Evolutionary conservation across 441 rosid genomes (phyloP), one percentile per base, ranked within the genome.

Genomic region (Francoa sonchifolia): DNA sequence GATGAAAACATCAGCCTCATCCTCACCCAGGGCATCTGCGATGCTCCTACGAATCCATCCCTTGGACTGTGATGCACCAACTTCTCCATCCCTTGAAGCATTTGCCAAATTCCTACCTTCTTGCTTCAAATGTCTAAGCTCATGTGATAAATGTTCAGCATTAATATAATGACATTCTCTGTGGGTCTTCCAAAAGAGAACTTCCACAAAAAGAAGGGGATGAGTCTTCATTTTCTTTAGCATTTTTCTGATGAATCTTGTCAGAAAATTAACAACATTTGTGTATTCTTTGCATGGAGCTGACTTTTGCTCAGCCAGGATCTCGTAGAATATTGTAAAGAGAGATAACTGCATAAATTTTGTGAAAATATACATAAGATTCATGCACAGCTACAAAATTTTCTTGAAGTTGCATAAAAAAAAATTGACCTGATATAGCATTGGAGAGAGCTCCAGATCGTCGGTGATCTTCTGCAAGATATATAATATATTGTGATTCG

Each of bases 21-120:
- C 99, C 37, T 92, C 99, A 33, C 99, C 99, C 65, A 92, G 63
- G 25, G 99, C 95, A 72, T 92, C 97, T 45, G 95, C 95, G 62
- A 92, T 42, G 77, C 73, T 92, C 68, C 86, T 76, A 21, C 49
- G 74, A 43, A 45, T 45, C 89, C 86, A 74, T 65, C 67, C 86
- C 35, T 45, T 66, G 21, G 62, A 55, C 21, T 57, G 60, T 11
- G 68, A 48, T 25, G 77, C 43, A 26, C 57, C 68, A 47, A 42
- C 41, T 49, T 72, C 89, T 61, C 74, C 77, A 55, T 68, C 42
- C 21, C 54, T 73, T 9, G 51, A 44, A 42, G 9, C 57, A 58
- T 65, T 57, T 33, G 48, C 82, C 50, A 49, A 62, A 35, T 48
- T 67, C 45, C 65, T 63, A 58, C 47, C 65, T 62, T 72, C 54